Conservation (phyloP, 2,329 filamentous ascomycete genomes). For the Mycosphaerella arachidis region DNA sequence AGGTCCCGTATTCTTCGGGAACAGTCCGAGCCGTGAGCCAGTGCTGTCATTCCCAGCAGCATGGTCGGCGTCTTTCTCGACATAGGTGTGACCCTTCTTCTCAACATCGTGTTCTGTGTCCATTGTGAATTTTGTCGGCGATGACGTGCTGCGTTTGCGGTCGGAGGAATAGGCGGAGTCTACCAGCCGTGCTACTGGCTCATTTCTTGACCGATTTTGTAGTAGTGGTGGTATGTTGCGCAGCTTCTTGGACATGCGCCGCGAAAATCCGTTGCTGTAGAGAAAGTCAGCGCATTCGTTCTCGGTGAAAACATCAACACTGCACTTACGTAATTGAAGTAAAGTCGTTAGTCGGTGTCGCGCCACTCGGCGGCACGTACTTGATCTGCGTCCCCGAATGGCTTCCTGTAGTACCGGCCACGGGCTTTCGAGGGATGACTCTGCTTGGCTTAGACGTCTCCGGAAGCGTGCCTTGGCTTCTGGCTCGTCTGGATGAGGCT, state of each 20-base stretch:
- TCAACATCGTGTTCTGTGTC: conserved; percentile 6
- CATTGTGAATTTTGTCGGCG: conserved; percentile 7
- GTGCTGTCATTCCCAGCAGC: background rate
- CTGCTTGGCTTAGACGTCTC: background rate
- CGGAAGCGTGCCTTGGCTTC: conserved; percentile 6
- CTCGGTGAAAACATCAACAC: background rate
- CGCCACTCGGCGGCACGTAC: background rate
- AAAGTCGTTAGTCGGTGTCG: background rate
- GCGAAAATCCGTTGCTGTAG: conserved; percentile 24
- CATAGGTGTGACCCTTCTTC: conserved; percentile 5
- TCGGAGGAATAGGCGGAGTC: conserved; percentile 19
- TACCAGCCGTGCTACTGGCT: conserved; percentile 6
- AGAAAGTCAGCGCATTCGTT: conserved; percentile 1
- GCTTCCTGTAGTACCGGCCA: background rate
- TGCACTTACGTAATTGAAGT: background rate
- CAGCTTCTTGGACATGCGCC: conserved; percentile 27
- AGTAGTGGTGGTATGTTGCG: conserved; percentile 18
- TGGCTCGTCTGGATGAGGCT: conserved; percentile 11
- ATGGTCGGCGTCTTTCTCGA: conserved; percentile 5
- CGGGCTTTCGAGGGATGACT: conserved; percentile 5
- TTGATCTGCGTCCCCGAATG: conserved; percentile 6
- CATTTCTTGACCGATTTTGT: conserved; percentile 2
- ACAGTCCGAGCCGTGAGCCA: conserved; percentile 13
- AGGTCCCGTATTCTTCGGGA: conserved; percentile 15
- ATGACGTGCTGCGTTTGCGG: conserved; percentile 12